Percentiles rank a stretch among this genome's conserved stretches.
Conservation (phyloP, 2,329 filamentous ascomycete genomes). For the Ophiognomonia clavigignenti-juglandacearum region DNA sequence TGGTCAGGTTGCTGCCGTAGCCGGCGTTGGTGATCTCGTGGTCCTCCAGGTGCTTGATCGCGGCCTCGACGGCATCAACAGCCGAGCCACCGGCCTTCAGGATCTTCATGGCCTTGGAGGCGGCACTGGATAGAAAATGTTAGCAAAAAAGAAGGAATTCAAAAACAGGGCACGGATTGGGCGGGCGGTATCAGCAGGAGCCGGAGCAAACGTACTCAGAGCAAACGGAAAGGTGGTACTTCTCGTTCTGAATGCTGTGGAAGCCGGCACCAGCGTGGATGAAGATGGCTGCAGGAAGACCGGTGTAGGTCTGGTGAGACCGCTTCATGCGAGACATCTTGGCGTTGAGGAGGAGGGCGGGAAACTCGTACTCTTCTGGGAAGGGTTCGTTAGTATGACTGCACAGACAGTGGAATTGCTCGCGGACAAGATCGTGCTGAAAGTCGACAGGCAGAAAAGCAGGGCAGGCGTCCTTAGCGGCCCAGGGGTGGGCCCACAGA, state of each 20-base stretch:
- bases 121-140: too few relatives aligned
- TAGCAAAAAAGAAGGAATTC: too few relatives aligned
- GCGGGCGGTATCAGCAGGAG: slow-evolving; percentile 9
- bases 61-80: slow-evolving; percentile 83
- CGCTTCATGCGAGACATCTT: background rate
- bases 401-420: too few relatives aligned
- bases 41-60: slow-evolving; percentile 84
- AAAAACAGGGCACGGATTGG: too few relatives aligned
- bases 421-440: too few relatives aligned
- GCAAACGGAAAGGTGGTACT: slow-evolving; percentile 78
- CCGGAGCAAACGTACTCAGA: slow-evolving; percentile 57
- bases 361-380: too few relatives aligned
- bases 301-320: background rate
- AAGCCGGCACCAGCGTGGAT: slow-evolving; percentile 94
- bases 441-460: too few relatives aligned
- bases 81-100: slow-evolving; percentile 74
- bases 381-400: too few relatives aligned
- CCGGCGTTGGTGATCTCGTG: slow-evolving; percentile 95
- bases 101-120: slow-evolving; percentile 76
- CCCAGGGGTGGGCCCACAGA: too few relatives aligned
- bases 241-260: slow-evolving; percentile 83
- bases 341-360: too few relatives aligned
- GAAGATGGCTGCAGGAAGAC: slow-evolving; percentile 62
- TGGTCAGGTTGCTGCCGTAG: slow-evolving; percentile 89
- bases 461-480: too few relatives aligned